Evolutionary conservation across 2,329 filamentous ascomycete genomes (phyloP), one percentile per base, ranked within the genome.

Genomic region (Penicillium crustosum): DNA sequence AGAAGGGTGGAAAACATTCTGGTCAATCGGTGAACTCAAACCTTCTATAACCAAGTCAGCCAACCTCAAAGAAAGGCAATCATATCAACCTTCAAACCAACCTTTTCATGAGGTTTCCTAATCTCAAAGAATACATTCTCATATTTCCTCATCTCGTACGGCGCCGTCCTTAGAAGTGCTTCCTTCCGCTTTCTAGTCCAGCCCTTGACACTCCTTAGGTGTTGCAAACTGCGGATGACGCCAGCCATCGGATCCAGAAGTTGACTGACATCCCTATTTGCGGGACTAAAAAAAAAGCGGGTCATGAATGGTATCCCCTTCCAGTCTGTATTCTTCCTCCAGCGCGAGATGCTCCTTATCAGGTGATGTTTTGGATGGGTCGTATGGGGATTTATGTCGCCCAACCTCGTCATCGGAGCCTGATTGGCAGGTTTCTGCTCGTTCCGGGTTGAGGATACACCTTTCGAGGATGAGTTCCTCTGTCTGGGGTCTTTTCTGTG

Each of bases 381-480:
- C 68, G 44, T 68, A 70, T 13, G 68, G 68, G 4, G 64, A 65
- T 23, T 61, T 62, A 58, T 70, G 67, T 4, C 57, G 58, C 1
- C 60, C 68, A 9, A 69, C 66, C 50, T 66, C 68, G 25, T 68
- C 67, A 35, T 70, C 68, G 12, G 67, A 64, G n/a, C 68, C 68
- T 10, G 61, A 63, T 44, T 67, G 61, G 27, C 64, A 65, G 8
- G 60, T 68, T 21, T 70, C 68, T 5, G 51, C 41, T 21, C 61
- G 54, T 29, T 63, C 60, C 0, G 66, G 64, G 31, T 61, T 60
- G 17, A 69, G 61, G 17, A 58, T 57, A 25, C 61, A 57, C 25
- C 66, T 53, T 38, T 68, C 66, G 2, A 52, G 57, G n/a, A 33
- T 23, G 10, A 12, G 9, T 7, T 53, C 25, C 33, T 44, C n/a